Evolutionary conservation across 2,329 filamentous ascomycete genomes (phyloP).

Genomic region (Conoideocrella luteorostrata): DNA sequence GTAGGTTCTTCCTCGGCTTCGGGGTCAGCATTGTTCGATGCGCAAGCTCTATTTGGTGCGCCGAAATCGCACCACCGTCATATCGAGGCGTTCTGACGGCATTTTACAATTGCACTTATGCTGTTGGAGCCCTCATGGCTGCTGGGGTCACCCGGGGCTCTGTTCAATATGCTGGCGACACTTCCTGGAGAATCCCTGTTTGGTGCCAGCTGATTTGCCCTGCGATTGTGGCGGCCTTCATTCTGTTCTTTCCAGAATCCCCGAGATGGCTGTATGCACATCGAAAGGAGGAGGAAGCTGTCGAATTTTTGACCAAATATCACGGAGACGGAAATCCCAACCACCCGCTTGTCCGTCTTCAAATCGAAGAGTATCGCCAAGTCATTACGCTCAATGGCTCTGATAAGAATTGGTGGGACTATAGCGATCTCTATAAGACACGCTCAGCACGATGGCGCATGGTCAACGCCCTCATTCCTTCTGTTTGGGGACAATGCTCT

Average conservation of each 20-base stretch:
- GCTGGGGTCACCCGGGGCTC: conserved; percentile 38
- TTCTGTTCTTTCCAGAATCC: conserved; percentile 28
- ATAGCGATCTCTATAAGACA: conserved; percentile 30
- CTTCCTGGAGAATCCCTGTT: conserved; percentile 33
- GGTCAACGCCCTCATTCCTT: conserved; percentile 26
- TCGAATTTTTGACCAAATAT: conserved; percentile 26
- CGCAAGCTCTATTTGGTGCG: conserved; percentile 41
- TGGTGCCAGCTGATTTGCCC: conserved; percentile 35
- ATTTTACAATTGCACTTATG: conserved; percentile 43
- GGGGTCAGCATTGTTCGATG: conserved; percentile 41
- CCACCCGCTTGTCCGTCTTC: conserved; percentile 31
- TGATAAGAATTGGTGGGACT: conserved; percentile 36
- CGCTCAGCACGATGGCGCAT: conserved; percentile 27
- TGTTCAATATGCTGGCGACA: conserved; percentile 22
- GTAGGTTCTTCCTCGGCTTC: conserved; percentile 56
- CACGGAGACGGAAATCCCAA: conserved; percentile 33
- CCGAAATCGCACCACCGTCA: conserved; percentile 40
- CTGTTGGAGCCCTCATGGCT: conserved; percentile 41
- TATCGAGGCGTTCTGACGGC: conserved; percentile 48
- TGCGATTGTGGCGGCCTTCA: conserved; percentile 23
- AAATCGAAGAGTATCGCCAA: conserved; percentile 29
- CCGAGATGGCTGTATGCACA: conserved; percentile 35
- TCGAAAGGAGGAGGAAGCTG: conserved; percentile 29
- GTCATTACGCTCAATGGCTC: conserved; percentile 26
- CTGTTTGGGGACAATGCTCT: conserved; percentile 34